These are phyloP conservation scores for Aureobasidium sp. DNA, from an alignment of 2,329 filamentous ascomycete species.

Conservation along the genomic window DNA sequence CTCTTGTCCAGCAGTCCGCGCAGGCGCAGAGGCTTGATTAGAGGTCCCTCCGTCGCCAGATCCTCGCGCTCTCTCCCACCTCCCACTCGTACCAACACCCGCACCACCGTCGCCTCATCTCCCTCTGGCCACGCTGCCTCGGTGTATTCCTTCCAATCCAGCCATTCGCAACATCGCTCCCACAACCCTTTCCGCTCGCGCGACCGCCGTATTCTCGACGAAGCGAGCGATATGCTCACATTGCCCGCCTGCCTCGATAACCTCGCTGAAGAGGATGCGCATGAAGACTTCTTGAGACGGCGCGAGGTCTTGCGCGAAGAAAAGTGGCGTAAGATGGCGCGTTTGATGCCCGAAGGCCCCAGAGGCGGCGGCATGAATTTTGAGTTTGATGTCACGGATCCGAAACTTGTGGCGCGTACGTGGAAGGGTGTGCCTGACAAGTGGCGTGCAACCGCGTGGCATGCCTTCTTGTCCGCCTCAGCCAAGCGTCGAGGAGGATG, in stretches of 20 bases:
- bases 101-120: slow-evolving; percentile 25
- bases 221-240: slow-evolving; percentile 57
- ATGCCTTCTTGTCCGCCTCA: slow-evolving; percentile 75
- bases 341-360: slow-evolving; percentile 30
- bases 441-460: slow-evolving; percentile 91
- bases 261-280: slow-evolving; percentile 35
- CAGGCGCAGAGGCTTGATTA: slow-evolving; percentile 39
- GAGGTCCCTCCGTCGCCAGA: slow-evolving; percentile 39
- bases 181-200: slow-evolving; percentile 38
- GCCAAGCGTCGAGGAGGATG: slow-evolving; percentile 54
- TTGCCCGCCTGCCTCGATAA: slow-evolving; percentile 44
- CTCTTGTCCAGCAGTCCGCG: slow-evolving; percentile 48
- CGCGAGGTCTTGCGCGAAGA: slow-evolving; percentile 55
- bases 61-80: slow-evolving; percentile 31
- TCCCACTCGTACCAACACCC: slow-evolving; percentile 16
- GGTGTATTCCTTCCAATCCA: slow-evolving; percentile 33
- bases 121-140: slow-evolving; percentile 20
- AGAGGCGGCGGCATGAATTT: slow-evolving; percentile 54
- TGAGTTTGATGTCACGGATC: slow-evolving; percentile 71
- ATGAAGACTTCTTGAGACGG: slow-evolving; percentile 42
- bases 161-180: slow-evolving; percentile 14
- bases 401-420: slow-evolving; percentile 75
- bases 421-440: slow-evolving; percentile 98
- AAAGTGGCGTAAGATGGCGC: slow-evolving; percentile 61
- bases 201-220: slow-evolving; percentile 47